phyloP scores from a whole-genome alignment of 306 rosid genomes.

The Trifolium dubium region DNA sequence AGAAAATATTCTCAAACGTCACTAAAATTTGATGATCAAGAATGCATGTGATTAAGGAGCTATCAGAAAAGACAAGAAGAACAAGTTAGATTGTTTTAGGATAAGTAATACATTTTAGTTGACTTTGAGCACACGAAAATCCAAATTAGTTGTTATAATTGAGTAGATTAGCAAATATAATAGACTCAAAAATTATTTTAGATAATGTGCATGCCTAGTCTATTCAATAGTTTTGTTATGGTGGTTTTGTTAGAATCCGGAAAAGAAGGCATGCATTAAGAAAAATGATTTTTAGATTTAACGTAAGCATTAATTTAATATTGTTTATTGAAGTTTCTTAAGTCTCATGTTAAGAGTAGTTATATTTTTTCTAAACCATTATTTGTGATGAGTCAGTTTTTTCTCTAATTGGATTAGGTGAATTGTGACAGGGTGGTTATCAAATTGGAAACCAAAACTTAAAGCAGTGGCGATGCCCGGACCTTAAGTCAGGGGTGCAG shows the following conservation, averaged over 20 bases:
- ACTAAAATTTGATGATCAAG: constrained; percentile 36
- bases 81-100: constrained; percentile 38
- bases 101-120: constrained; percentile 32
- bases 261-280: constrained; percentile 42
- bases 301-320: constrained; percentile 29
- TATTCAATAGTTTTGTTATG: constrained; percentile 35
- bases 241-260: constrained; percentile 27
- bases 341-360: constrained; percentile 34
- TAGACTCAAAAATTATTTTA: constrained; percentile 21
- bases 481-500: too few relatives aligned
- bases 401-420: constrained; percentile 49
- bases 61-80: constrained; percentile 41
- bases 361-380: constrained; percentile 27
- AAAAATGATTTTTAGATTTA: constrained; percentile 3
- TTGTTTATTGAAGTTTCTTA: not conserved
- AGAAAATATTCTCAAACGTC: constrained; percentile 46
- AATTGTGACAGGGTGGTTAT: constrained; percentile 26
- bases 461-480: too few relatives aligned
- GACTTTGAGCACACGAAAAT: constrained; percentile 57
- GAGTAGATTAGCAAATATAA: constrained; percentile 37
- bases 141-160: constrained; percentile 51
- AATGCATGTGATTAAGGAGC: constrained; percentile 28
- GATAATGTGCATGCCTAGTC: constrained; percentile 37
- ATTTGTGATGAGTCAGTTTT: constrained; percentile 13
- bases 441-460: constrained; percentile 37